Evolutionary conservation across 2,329 filamentous ascomycete genomes (phyloP).

Genomic region (Seiridium unicorne): DNA sequence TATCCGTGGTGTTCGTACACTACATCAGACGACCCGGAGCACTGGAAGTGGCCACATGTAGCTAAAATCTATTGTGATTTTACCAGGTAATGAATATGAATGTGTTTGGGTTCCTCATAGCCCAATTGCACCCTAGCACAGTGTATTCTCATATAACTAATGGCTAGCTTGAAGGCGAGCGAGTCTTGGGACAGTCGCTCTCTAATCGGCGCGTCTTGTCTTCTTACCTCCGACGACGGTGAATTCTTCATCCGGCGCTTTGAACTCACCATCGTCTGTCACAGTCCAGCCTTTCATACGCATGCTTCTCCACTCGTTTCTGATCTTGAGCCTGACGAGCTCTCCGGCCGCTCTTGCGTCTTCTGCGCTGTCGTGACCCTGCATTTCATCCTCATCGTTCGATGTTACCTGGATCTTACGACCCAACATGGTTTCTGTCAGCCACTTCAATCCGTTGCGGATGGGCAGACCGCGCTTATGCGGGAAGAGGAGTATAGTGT

Average conservation of each 20-base stretch:
- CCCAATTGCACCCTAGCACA: too few relatives aligned
- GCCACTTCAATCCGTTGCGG: constrained; percentile 72
- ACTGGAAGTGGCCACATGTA: too few relatives aligned
- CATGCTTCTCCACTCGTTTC: constrained; percentile 67
- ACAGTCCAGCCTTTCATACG: constrained; percentile 66
- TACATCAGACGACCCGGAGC: too few relatives aligned
- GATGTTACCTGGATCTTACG: constrained; percentile 74
- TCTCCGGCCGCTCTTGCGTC: constrained; percentile 89
- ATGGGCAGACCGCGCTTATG: constrained; percentile 74
- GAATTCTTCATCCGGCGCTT: constrained; percentile 32
- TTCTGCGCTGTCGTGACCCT: constrained; percentile 88
- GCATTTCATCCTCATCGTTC: constrained; percentile 34
- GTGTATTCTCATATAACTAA: too few relatives aligned
- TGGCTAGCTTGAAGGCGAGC: too few relatives aligned
- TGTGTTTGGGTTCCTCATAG: too few relatives aligned
- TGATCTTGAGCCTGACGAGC: constrained; percentile 70
- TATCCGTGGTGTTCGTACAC: too few relatives aligned
- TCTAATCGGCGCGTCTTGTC: constrained; percentile 11
- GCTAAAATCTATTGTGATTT: too few relatives aligned
- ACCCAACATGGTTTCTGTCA: constrained; percentile 69
- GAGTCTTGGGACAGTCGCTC: not conserved
- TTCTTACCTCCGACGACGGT: constrained; percentile 18
- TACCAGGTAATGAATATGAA: too few relatives aligned
- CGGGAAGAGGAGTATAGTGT: constrained; percentile 82
- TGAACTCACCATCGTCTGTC: constrained; percentile 41